Conservation (phyloP, 2,329 filamentous ascomycete species). For the Aspergillus udagawae region DNA sequence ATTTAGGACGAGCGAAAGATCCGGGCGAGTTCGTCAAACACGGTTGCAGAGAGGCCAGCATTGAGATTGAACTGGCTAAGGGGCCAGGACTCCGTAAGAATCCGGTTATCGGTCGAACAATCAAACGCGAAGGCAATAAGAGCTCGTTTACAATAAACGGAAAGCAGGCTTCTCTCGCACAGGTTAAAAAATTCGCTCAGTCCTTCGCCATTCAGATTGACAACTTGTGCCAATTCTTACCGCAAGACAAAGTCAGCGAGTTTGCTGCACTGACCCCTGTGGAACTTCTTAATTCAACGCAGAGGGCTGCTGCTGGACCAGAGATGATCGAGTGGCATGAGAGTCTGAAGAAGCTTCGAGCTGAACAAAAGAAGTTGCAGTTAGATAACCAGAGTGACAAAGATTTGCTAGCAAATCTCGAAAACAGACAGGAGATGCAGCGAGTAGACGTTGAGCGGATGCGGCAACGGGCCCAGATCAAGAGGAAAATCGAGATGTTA, state of each 20-base stretch:
- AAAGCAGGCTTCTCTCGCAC: conserved; percentile 55
- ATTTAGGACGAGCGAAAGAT: conserved; percentile 80
- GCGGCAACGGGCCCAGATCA: conserved; percentile 67
- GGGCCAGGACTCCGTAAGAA: conserved; percentile 57
- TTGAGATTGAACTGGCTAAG: conserved; percentile 85
- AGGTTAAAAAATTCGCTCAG: conserved; percentile 63
- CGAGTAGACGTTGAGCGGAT: conserved; percentile 80
- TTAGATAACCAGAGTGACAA: conserved; percentile 55
- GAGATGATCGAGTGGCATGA: conserved; percentile 78
- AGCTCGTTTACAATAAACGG: conserved; percentile 76
- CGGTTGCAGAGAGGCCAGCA: conserved; percentile 68
- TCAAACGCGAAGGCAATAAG: conserved; percentile 77
- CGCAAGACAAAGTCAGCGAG: conserved; percentile 91
- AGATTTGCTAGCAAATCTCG: conserved; percentile 62
- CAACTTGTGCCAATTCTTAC: conserved; percentile 94
- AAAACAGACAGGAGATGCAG: conserved; percentile 69
- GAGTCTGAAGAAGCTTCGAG: conserved; percentile 66
- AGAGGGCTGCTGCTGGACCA: conserved; percentile 78
- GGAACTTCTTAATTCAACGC: conserved; percentile 77
- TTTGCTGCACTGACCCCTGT: conserved; percentile 81
- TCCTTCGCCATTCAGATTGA: conserved; percentile 89
- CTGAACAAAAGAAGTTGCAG: conserved; percentile 63
- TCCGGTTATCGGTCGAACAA: conserved; percentile 68
- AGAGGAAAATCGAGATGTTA: conserved; percentile 61
- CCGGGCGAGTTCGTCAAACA: conserved; percentile 92